These are phyloP conservation scores for Citrus medica DNA, from an alignment of 345 rosid species.

Conservation along the genomic window DNA sequence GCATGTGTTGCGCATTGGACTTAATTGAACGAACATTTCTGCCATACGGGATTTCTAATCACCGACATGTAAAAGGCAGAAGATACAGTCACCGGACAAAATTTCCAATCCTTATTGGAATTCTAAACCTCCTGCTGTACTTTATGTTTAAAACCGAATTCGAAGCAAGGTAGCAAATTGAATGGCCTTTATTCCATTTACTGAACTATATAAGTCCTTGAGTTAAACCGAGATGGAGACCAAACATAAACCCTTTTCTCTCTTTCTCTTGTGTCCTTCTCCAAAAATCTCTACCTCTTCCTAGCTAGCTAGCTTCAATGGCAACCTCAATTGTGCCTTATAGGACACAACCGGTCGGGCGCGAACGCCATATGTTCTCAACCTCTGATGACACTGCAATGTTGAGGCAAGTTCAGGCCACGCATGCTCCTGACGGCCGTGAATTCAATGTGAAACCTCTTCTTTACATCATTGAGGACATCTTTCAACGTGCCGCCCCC, in stretches of 20 bases:
- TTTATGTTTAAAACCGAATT: slow-evolving; percentile 19
- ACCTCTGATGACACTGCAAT: slow-evolving; percentile 51
- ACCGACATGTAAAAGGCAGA: slow-evolving; percentile 1
- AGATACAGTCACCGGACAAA: not conserved
- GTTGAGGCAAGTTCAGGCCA: slow-evolving; percentile 53
- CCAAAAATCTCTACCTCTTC: not conserved
- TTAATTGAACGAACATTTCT: not conserved
- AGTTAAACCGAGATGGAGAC: slow-evolving; percentile 6
- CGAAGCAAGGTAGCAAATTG: slow-evolving; percentile 48
- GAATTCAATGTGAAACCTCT: slow-evolving; percentile 38
- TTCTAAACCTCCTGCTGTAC: slow-evolving; percentile 13
- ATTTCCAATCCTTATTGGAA: slow-evolving; percentile 11
- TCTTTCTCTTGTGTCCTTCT: not conserved
- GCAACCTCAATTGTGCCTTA: not conserved
- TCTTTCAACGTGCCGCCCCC: slow-evolving; percentile 37
- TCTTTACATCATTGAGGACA: slow-evolving; percentile 46
- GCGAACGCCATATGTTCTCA: slow-evolving; percentile 31
- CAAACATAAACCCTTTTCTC: not conserved
- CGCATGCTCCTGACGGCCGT: slow-evolving; percentile 57
- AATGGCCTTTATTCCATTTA: slow-evolving; percentile 11
- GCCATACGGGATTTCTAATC: not conserved
- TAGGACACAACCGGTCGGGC: not conserved
- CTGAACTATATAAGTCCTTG: slow-evolving; percentile 19
- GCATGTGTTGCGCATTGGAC: not conserved
- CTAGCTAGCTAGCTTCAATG: slow-evolving; percentile 1